Conservation (phyloP, 2,329 filamentous ascomycete genomes). For the Arachnopeziza araneosa region DNA sequence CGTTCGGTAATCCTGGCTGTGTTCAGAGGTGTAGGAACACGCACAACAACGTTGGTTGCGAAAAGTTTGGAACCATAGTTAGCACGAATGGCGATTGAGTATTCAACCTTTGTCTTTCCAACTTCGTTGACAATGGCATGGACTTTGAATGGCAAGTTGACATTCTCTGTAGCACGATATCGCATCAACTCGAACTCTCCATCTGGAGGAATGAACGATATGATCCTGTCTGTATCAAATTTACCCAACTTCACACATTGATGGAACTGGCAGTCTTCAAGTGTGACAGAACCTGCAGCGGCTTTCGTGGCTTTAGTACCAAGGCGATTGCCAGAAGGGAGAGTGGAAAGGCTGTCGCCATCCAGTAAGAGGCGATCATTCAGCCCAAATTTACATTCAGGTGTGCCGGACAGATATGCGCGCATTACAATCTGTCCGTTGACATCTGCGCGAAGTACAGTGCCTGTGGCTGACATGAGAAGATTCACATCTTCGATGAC, state of each 20-base stretch:
- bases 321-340: conserved; percentile 69
- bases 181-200: conserved; percentile 99
- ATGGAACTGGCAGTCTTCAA: conserved; percentile 98
- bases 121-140: conserved; percentile 98
- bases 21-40: conserved; percentile 93
- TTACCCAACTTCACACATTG: conserved; percentile 97
- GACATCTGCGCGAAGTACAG: conserved; percentile 90
- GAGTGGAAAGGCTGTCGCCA: conserved; percentile 57
- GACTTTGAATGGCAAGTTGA: conserved; percentile 97
- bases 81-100: conserved; percentile 94
- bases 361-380: conserved; percentile 95
- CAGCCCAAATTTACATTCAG: conserved; percentile 97
- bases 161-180: conserved; percentile 96
- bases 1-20: conserved; percentile 90
- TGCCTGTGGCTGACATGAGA: conserved; percentile 96
- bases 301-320: conserved; percentile 90
- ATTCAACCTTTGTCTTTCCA: conserved; percentile 95
- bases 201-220: conserved; percentile 94
- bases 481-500: conserved; percentile 99
- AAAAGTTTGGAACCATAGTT: conserved; percentile 97
- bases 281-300: conserved; percentile 87
- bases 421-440: conserved; percentile 98
- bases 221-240: conserved; percentile 94
- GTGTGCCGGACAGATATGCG: conserved; percentile 91
- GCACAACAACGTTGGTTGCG: conserved; percentile 90